A percentile compares a stretch with the other conserved stretches of the same genome.
Evolutionary conservation across 2,329 filamentous ascomycete genomes (phyloP).

Genomic region (Claviceps fusiformis): DNA sequence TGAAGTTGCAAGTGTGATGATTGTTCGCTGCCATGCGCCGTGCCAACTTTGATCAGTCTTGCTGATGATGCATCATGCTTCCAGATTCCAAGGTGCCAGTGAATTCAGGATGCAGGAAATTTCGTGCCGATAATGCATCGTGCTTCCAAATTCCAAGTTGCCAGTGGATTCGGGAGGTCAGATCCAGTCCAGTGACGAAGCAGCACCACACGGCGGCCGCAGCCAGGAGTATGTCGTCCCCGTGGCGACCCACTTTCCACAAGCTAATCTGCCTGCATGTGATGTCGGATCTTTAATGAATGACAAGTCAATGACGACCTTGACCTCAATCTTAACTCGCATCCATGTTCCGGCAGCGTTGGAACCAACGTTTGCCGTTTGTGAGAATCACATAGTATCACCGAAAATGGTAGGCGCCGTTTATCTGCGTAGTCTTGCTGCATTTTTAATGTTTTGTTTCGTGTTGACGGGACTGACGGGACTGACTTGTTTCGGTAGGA

Average conservation of each 20-base stretch:
- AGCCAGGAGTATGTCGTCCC: no score
- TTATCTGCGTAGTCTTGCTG: neutral
- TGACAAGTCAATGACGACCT: conserved; percentile 1
- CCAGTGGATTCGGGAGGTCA: no score
- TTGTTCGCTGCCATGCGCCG: neutral
- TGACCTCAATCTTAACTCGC: neutral
- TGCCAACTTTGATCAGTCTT: neutral
- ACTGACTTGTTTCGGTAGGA: conserved; percentile 14
- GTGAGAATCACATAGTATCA: neutral
- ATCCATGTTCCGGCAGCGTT: neutral
- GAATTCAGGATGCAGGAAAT: no score
- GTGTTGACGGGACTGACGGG: neutral
- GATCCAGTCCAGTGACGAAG: no score
- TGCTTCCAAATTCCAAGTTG: no score
- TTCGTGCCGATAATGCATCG: no score
- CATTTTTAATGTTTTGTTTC: neutral
- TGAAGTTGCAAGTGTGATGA: neutral
- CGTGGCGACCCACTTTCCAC: neutral
- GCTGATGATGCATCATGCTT: neutral
- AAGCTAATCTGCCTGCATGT: neutral
- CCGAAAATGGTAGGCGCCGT: neutral
- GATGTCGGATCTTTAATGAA: neutral
- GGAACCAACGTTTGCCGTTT: neutral
- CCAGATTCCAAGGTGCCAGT: no score
- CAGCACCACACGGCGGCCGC: neutral